phyloP scores from a whole-genome alignment of 352 stramenopile species.

The Globisporangium okanoganense region DNA sequence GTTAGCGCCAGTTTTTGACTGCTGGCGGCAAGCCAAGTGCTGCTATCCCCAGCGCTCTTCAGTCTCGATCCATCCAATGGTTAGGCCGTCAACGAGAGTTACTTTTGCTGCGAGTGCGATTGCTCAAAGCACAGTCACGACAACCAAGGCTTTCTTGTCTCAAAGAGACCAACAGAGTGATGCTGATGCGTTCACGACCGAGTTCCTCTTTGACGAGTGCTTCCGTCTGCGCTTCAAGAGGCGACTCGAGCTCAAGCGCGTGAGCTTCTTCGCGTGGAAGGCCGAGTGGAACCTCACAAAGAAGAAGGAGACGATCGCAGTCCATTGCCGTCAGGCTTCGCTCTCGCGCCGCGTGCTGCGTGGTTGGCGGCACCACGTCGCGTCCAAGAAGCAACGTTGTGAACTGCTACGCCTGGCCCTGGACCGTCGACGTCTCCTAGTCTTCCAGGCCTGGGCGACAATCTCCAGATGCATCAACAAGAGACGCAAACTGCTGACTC shows the following conservation, averaged over 20 bases:
- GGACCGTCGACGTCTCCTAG: background rate
- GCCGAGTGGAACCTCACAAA: slow-evolving; percentile 15
- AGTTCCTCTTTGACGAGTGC: slow-evolving; percentile 18
- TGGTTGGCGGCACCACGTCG: slow-evolving; percentile 10
- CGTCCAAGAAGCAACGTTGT: background rate
- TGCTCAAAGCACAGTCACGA: background rate
- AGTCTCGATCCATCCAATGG: background rate
- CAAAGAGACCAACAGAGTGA: background rate
- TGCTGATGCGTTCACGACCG: slow-evolving; percentile 5
- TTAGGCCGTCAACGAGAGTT: background rate
- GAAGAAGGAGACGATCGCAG: slow-evolving; percentile 14
- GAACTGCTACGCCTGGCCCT: background rate
- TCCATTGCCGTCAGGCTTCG: slow-evolving; percentile 11
- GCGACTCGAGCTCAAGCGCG: slow-evolving; percentile 5
- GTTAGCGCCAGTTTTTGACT: background rate
- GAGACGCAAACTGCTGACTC: background rate
- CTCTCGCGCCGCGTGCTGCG: slow-evolving; percentile 17
- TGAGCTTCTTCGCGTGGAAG: slow-evolving; percentile 32
- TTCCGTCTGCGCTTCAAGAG: slow-evolving; percentile 13
- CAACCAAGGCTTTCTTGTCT: slow-evolving; percentile 4
- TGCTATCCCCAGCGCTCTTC: background rate
- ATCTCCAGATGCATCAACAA: background rate
- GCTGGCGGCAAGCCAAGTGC: background rate
- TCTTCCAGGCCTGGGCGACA: slow-evolving; percentile 9
- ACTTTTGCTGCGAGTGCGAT: background rate